Evolutionary conservation across 2,329 filamentous ascomycete species (phyloP).

Genomic region (Colletotrichum spinosum): DNA sequence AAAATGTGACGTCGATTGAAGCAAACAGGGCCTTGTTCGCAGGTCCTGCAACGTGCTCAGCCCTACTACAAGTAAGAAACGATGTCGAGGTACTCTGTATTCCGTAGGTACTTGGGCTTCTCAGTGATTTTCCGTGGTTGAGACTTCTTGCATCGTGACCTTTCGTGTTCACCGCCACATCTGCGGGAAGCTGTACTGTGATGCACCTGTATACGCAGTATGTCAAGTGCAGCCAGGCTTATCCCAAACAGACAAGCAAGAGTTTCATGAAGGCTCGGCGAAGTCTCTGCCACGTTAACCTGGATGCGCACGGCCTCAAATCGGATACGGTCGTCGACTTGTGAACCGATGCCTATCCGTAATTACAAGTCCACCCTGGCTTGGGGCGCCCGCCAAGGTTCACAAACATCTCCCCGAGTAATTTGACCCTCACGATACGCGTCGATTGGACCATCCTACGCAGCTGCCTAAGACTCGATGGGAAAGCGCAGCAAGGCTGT

Average conservation of each 20-base stretch:
- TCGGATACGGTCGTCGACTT: not conserved
- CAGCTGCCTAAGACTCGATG: slow-evolving; percentile 11
- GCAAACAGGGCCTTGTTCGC: not conserved
- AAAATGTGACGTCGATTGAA: too few species aligned
- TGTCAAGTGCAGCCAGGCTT: too few species aligned
- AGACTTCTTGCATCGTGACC: too few species aligned
- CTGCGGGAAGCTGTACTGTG: too few species aligned
- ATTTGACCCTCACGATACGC: too few species aligned
- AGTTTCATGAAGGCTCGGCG: slow-evolving; percentile 3
- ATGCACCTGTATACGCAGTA: too few species aligned
- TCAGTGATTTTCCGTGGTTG: not conserved
- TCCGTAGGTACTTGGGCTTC: not conserved
- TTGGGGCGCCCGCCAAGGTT: slow-evolving; percentile 3
- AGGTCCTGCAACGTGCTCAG: not conserved
- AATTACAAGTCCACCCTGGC: not conserved
- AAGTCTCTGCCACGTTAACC: slow-evolving; percentile 15
- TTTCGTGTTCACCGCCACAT: too few species aligned
- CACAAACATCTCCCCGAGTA: too few species aligned
- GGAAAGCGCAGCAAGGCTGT: not conserved
- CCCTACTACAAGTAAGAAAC: not conserved
- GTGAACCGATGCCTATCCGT: not conserved
- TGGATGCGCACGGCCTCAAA: slow-evolving; percentile 8
- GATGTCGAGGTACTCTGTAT: not conserved
- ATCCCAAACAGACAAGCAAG: too few species aligned
- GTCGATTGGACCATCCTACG: not conserved